These are phyloP conservation scores for Suillus paluster DNA, from an alignment of 768 basidiomycete genomes.

Conservation along the genomic window DNA sequence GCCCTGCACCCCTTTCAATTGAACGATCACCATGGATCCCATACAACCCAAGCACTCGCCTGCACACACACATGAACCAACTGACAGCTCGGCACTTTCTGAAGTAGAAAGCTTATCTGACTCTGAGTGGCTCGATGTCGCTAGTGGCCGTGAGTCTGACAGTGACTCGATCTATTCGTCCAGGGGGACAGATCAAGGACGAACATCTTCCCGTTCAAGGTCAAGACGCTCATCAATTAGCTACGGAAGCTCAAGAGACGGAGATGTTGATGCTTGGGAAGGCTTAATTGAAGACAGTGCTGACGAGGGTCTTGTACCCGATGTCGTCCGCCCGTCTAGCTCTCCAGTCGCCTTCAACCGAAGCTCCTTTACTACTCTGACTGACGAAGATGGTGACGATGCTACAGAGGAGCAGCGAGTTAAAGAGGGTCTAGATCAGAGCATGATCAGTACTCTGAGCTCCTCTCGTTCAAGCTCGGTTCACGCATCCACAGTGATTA, in stretches of 20 bases:
- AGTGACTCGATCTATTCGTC: conserved; percentile 66
- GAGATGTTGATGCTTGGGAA: conserved; percentile 79
- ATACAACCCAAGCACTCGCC: conserved; percentile 24
- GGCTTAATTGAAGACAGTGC: conserved; percentile 69
- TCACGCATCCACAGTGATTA: conserved; percentile 57
- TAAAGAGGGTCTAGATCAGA: conserved; percentile 79
- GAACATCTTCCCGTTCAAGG: conserved; percentile 51
- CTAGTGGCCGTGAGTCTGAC: conserved; percentile 66
- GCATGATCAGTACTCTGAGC: conserved; percentile 79
- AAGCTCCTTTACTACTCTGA: conserved; percentile 32
- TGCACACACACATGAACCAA: conserved; percentile 35
- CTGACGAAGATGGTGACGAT: conserved; percentile 38
- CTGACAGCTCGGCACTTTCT: conserved; percentile 51
- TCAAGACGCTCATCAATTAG: conserved; percentile 76
- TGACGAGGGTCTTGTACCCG: conserved; percentile 46
- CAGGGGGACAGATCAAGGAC: conserved; percentile 65
- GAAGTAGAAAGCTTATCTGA: conserved; percentile 74
- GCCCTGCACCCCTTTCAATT: conserved; percentile 34
- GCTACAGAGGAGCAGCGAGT: conserved; percentile 68
- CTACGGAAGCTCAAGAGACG: conserved; percentile 67
- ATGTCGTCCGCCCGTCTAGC: conserved; percentile 25
- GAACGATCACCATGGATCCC: conserved; percentile 19
- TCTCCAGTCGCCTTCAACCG: conserved; percentile 19
- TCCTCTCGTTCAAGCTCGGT: conserved; percentile 70
- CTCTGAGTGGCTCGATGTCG: conserved; percentile 84